phyloP scores from a whole-genome alignment of 805 yeast genomes.

The Starmerella geochares region DNA sequence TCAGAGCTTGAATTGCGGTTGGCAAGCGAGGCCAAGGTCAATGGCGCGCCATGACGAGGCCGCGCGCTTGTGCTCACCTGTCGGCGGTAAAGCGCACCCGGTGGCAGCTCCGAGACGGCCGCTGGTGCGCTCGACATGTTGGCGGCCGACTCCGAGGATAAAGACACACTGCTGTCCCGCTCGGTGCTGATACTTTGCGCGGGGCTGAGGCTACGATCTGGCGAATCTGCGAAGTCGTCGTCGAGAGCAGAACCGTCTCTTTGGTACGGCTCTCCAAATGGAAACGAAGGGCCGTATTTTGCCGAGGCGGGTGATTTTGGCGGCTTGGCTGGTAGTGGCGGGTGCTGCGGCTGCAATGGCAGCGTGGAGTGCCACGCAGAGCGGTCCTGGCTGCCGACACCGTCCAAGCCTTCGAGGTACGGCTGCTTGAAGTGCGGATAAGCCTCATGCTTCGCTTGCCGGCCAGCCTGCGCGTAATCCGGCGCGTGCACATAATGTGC shows the following conservation, averaged over 20 bases:
- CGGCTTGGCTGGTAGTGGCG: not conserved
- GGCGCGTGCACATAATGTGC: not conserved
- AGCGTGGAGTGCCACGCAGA: not conserved
- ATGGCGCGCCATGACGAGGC: not conserved
- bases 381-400: too few relatives aligned
- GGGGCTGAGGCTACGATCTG: slow-evolving; percentile 2
- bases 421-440: not conserved
- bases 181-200: not conserved
- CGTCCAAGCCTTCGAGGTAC: too few relatives aligned
- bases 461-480: not conserved
- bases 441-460: not conserved
- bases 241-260: not conserved
- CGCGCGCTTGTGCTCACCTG: slow-evolving; percentile 2
- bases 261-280: not conserved
- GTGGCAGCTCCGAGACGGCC: slow-evolving; percentile 4
- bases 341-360: not conserved
- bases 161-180: slow-evolving; percentile 1
- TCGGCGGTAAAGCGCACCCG: slow-evolving; percentile 1
- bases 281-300: not conserved
- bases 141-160: not conserved
- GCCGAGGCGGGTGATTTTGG: not conserved
- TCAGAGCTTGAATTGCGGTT: slow-evolving; percentile 7
- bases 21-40: not conserved
- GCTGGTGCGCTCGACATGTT: not conserved
- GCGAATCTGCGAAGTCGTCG: not conserved